Conservation (phyloP, 768 basidiomycete species). For the Dentipellis fragilis region DNA sequence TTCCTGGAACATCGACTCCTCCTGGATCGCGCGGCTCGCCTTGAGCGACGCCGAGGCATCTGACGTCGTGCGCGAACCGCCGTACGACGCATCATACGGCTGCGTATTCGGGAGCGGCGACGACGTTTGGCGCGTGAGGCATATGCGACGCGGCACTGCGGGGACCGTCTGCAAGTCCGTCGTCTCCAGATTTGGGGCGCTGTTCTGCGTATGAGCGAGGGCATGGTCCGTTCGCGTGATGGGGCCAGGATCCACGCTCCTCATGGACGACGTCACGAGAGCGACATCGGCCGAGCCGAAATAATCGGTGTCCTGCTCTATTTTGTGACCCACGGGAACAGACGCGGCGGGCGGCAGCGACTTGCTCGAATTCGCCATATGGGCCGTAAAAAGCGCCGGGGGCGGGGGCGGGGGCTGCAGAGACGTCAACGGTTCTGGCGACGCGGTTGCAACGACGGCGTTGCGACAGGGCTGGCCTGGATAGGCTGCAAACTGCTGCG, state of each 20-base stretch:
- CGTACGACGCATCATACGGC: conserved; percentile 21
- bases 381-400: neutral
- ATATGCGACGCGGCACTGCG: conserved; percentile 39
- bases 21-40: conserved; percentile 45
- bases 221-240: conserved; percentile 8
- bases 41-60: neutral
- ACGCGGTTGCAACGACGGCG: conserved; percentile 12
- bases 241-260: conserved; percentile 20
- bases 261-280: conserved; percentile 12
- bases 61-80: conserved; percentile 4
- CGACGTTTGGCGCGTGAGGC: conserved; percentile 52
- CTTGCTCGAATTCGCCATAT: neutral
- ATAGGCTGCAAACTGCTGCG: conserved; percentile 18
- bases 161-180: conserved; percentile 29
- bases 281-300: conserved; percentile 1
- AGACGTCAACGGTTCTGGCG: conserved; percentile 15
- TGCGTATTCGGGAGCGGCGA: conserved; percentile 46
- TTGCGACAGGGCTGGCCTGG: conserved; percentile 19
- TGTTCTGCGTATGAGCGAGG: conserved; percentile 15
- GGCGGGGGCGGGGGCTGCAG: neutral
- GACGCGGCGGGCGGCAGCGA: neutral
- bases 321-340: neutral
- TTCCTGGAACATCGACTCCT: conserved; percentile 56
- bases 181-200: conserved; percentile 21
- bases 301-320: neutral